A percentile compares a stretch with the other conserved stretches of the same genome.
These are phyloP conservation scores for Urochloa ruziziensis DNA, from an alignment of 176 grass and related monocot species.

Conservation along the genomic window DNA sequence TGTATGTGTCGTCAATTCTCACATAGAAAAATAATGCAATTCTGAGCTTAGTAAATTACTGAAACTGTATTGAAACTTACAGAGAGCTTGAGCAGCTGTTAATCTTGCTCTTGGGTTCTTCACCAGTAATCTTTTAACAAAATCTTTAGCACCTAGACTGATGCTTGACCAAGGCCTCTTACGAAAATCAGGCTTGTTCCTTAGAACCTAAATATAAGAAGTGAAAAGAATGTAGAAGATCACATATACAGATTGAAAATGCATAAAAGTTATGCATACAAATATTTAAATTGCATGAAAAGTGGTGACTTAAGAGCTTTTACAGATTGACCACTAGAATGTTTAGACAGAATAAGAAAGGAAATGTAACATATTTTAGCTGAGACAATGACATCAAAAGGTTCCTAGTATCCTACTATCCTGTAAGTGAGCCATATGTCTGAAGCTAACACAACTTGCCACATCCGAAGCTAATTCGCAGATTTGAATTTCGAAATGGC, in stretches of 20 bases:
- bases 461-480: background rate
- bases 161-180: conserved; percentile 91
- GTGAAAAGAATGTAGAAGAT: conserved; percentile 27
- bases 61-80: conserved; percentile 50
- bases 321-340: background rate
- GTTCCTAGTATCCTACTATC: conserved; percentile 1
- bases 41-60: background rate
- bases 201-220: conserved; percentile 70
- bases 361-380: background rate
- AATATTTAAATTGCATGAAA: conserved; percentile 13
- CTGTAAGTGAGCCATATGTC: background rate
- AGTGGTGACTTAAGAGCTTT: background rate
- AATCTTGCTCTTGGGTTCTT: conserved; percentile 95
- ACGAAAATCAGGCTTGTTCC: conserved; percentile 93
- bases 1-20: background rate
- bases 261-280: conserved; percentile 13
- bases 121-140: conserved; percentile 84
- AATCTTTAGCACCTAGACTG: conserved; percentile 87
- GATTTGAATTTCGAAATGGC: background rate
- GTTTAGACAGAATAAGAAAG: background rate
- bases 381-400: background rate
- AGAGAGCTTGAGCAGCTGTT: conserved; percentile 98
- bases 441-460: conserved; percentile 9
- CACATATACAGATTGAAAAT: background rate
- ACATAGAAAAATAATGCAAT: background rate